Percentiles rank a stretch among this genome's conserved stretches.
Conservation (phyloP, 2,329 filamentous ascomycete genomes). For the Penicillium sp. region DNA sequence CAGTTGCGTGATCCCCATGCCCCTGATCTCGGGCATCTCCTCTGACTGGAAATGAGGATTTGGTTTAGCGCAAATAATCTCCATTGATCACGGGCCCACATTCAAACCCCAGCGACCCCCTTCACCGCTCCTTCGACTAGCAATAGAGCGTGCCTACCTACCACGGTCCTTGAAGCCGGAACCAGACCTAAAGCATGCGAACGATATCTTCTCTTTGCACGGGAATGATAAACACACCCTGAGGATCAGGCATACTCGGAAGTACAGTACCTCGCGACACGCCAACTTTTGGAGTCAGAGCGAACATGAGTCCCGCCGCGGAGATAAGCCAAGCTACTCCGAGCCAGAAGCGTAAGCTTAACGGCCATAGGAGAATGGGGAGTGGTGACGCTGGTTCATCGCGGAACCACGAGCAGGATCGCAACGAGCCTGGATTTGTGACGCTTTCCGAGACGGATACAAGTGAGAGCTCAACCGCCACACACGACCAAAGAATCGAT, state of each 20-base stretch:
- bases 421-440: background rate
- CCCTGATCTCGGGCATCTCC: background rate
- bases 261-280: background rate
- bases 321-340: slow-evolving; percentile 2
- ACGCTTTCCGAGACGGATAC: slow-evolving; percentile 3
- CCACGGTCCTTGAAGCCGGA: background rate
- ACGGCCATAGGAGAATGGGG: slow-evolving; percentile 5
- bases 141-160: slow-evolving; percentile 3
- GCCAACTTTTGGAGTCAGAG: background rate
- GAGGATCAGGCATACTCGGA: background rate
- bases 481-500: background rate
- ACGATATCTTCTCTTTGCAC: background rate
- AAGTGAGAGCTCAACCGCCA: background rate
- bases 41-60: background rate
- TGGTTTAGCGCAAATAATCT: background rate
- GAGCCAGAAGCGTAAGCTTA: slow-evolving; percentile 4
- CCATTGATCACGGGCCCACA: background rate
- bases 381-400: background rate
- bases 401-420: background rate
- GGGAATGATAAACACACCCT: background rate
- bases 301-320: slow-evolving; percentile 8
- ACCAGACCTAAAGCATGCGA: slow-evolving; percentile 5
- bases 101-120: background rate
- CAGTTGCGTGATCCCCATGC: slow-evolving; percentile 7
- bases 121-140: slow-evolving; percentile 1